Conservation (phyloP, 2,329 filamentous ascomycete genomes). For the Aspergillus viridinutans region DNA sequence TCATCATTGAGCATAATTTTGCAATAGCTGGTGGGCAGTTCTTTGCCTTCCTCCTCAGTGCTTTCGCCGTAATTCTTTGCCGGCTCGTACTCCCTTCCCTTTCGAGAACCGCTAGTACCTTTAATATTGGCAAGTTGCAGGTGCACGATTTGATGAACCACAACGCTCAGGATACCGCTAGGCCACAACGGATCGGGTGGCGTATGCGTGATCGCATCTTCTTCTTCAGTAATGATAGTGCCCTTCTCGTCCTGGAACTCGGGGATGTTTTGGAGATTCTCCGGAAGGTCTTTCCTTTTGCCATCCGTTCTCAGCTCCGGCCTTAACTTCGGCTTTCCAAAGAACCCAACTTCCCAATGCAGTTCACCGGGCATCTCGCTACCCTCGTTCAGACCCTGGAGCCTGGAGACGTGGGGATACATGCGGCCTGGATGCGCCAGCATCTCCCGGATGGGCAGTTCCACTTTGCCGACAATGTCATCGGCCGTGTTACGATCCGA, state of each 20-base stretch:
- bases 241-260: conserved; percentile 88
- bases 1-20: conserved; percentile 88
- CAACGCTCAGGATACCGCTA: conserved; percentile 77
- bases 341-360: conserved; percentile 95
- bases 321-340: conserved; percentile 84
- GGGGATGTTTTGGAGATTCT: conserved; percentile 66
- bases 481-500: conserved; percentile 89
- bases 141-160: conserved; percentile 93
- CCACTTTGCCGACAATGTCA: conserved; percentile 91
- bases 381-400: conserved; percentile 76
- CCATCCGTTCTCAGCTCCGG: conserved; percentile 81
- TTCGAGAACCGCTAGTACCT: conserved; percentile 74
- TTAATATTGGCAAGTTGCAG: conserved; percentile 89
- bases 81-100: conserved; percentile 83
- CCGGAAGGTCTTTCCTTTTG: conserved; percentile 72
- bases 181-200: conserved; percentile 97
- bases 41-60: conserved; percentile 75
- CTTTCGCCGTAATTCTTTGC: conserved; percentile 79
- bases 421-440: conserved; percentile 91
- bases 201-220: conserved; percentile 82
- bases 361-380: conserved; percentile 89
- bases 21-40: conserved; percentile 87
- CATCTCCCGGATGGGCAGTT: conserved; percentile 89
- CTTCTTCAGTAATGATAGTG: conserved; percentile 64
- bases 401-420: conserved; percentile 81